Evolutionary conservation across 2,329 filamentous ascomycete species (phyloP), one percentile per base, ranked within the genome.

Genomic region (Curvularia spicifera): DNA sequence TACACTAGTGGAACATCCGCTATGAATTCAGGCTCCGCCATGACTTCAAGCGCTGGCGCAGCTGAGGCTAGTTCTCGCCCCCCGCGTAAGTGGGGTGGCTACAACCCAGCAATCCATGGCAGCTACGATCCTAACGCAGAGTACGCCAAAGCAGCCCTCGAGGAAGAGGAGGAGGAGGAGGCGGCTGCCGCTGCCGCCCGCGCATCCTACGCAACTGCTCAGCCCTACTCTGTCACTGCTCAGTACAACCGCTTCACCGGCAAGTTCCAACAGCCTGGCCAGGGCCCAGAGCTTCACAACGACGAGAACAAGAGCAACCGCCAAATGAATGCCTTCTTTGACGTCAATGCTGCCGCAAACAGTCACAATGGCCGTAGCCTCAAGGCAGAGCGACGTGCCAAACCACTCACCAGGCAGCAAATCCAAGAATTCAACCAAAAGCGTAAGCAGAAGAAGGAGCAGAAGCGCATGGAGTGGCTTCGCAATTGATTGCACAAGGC

Each of bases 101-200:
- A 99, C 80, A 97, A 98, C 74, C 95, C 95, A 1, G 91, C 92
- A 24, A 94, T 99, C 45, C 95, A 99, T 76, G 95, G 95, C 68
- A 90, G 93, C 79, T 99, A 97, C 81, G 95, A 99, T 71, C 93
- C 93, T 4, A 95, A 89, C 59, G 94, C 95, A n/a, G 91, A 93
- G 81, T 99, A 99, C 75, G 94, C 95, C 10, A 82, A 59, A 48
- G 68, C 70, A 57, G 71, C 73, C 3, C 53, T 85, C 64, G 74
- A 80, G 22, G 78, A 76, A 43, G 70, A 76, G 44, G 75, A 81
- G 50, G 68, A 72, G 29, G 71, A 71, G 51, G 63, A 70, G 55
- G 62, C 71, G 49, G 39, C 71, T 51, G 50, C 73, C 29, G 68
- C 68, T 20, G 74, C 78, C 15, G 57, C 61, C 33, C 63, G 65